These are phyloP conservation scores for Rhododendron mucronatum DNA, from an alignment of 148 eudicot genomes.

Conservation along the genomic window DNA sequence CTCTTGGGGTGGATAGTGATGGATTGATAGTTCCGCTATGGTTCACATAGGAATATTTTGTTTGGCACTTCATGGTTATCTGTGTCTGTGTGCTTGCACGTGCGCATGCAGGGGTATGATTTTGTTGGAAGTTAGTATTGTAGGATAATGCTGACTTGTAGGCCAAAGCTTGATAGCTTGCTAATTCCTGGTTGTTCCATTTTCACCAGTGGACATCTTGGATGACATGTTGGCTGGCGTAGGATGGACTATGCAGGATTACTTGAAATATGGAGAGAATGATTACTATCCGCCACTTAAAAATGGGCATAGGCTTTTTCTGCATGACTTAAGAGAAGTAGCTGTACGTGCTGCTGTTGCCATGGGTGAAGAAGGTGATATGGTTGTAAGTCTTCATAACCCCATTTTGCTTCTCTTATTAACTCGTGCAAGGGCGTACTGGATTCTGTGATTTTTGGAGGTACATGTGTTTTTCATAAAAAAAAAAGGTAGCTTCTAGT, in stretches of 20 bases:
- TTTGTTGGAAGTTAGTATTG: background rate
- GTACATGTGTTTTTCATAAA: background rate
- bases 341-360: slow-evolving; percentile 98
- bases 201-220: slow-evolving; percentile 86
- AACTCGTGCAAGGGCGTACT: background rate
- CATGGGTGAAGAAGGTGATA: slow-evolving; percentile 98
- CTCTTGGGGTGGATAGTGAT: background rate
- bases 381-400: slow-evolving; percentile 67
- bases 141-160: slow-evolving; percentile 2
- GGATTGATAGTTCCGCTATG: background rate
- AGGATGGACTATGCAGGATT: slow-evolving; percentile 98
- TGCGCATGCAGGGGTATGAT: background rate
- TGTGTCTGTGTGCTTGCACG: background rate
- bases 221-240: slow-evolving; percentile 97
- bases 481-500: background rate
- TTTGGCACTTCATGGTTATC: background rate
- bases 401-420: slow-evolving; percentile 6
- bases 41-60: background rate
- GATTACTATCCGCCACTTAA: slow-evolving; percentile 97
- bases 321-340: slow-evolving; percentile 91
- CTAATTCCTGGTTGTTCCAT: slow-evolving; percentile 23
- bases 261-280: slow-evolving; percentile 86
- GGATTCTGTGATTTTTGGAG: background rate
- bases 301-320: slow-evolving; percentile 87
- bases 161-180: background rate